A percentile compares a stretch with the other conserved stretches of the same genome.
Conservation (phyloP, 148 eudicot genomes). For the Vaccinium myrtillus region DNA sequence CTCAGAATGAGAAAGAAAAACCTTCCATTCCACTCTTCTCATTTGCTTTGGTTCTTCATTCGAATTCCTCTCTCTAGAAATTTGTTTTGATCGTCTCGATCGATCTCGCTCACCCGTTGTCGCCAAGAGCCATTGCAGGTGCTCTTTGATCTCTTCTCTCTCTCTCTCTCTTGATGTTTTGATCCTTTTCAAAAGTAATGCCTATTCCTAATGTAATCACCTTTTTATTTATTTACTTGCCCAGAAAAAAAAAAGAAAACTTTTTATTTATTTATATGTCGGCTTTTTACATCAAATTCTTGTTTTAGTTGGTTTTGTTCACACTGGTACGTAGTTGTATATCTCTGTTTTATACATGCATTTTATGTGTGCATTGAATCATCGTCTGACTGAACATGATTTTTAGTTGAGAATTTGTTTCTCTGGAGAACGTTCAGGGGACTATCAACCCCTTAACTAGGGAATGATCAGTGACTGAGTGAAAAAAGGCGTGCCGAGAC, state of each 20-base stretch:
- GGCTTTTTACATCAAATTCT: background rate
- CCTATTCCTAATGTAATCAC: background rate
- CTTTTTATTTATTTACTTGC: background rate
- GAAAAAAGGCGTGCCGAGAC: too few relatives aligned
- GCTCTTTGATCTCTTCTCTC: constrained; percentile 3
- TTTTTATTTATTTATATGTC: too few relatives aligned
- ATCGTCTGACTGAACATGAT: background rate
- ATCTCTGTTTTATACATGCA: background rate
- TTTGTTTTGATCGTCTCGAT: background rate
- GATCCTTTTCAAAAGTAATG: background rate
- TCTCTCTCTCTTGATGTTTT: background rate
- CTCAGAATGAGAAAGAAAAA: too few relatives aligned
- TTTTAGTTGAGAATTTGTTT: too few relatives aligned
- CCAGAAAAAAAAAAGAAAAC: too few relatives aligned
- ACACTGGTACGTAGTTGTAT: background rate
- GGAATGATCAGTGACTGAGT: too few relatives aligned
- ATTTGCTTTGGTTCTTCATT: too few relatives aligned
- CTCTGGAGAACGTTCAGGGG: too few relatives aligned
- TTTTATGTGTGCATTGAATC: background rate
- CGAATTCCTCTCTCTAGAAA: too few relatives aligned
- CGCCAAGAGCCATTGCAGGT: background rate
- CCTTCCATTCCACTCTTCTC: too few relatives aligned
- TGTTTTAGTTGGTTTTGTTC: background rate
- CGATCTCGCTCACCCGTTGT: background rate
- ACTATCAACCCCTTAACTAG: too few relatives aligned